Conservation (phyloP, 73 alveolate species). For the Effrenium voratum region DNA sequence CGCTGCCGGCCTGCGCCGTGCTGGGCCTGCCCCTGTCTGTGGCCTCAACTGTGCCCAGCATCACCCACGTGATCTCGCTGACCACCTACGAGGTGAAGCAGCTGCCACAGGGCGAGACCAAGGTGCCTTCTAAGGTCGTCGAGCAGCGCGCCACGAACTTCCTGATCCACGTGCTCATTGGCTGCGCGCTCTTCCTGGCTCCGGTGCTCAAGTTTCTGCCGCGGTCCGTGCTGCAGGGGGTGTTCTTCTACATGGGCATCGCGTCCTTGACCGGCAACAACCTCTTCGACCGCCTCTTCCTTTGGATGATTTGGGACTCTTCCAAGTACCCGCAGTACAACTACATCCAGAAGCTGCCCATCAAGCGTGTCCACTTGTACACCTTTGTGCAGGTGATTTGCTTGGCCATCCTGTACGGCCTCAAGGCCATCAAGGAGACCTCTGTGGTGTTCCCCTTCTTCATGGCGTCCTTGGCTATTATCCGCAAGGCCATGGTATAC, state of each 20-base stretch:
- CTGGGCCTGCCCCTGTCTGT: slow-evolving; percentile 11
- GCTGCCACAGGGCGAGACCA: not conserved
- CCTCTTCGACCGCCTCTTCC: slow-evolving; percentile 17
- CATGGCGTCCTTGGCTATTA: not conserved
- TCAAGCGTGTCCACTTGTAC: not conserved
- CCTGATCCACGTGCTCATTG: not conserved
- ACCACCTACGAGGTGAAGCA: not conserved
- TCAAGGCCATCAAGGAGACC: not conserved
- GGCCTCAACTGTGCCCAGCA: not conserved
- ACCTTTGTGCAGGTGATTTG: not conserved
- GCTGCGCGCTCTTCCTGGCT: not conserved
- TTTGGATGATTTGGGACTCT: not conserved
- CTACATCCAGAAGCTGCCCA: not conserved
- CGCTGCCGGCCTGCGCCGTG: not conserved
- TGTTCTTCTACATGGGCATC: slow-evolving; percentile 18
- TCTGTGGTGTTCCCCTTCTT: slow-evolving; percentile 17
- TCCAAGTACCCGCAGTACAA: slow-evolving; percentile 17
- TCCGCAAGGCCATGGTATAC: not conserved
- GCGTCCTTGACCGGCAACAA: slow-evolving; percentile 12
- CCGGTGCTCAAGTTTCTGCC: not conserved
- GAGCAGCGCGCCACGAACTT: slow-evolving; percentile 7
- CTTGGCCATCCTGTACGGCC: not conserved
- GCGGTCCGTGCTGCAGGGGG: slow-evolving; percentile 5
- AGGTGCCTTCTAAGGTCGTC: not conserved
- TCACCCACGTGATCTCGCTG: not conserved